These are phyloP conservation scores for Glarea lozoyensis DNA, from an alignment of 495 filamentous ascomycete species.

Conservation along the genomic window DNA sequence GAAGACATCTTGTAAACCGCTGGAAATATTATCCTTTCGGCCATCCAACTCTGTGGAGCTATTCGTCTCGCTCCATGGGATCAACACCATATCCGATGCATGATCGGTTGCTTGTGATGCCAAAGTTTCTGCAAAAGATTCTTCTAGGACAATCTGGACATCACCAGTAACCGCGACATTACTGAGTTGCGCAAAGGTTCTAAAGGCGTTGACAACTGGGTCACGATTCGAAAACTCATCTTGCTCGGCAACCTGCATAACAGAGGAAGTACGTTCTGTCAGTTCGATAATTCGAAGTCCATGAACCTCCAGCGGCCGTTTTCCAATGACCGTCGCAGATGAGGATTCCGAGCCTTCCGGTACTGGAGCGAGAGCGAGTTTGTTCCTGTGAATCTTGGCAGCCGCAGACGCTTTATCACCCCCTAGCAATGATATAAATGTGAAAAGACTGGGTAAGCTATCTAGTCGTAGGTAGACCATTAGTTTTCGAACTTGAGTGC, in stretches of 20 bases:
- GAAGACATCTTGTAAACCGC: conserved; percentile 52
- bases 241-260: conserved; percentile 85
- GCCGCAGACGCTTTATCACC: conserved; percentile 31
- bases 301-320: conserved; percentile 65
- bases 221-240: conserved; percentile 72
- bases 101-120: conserved; percentile 56
- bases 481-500: conserved; percentile 36
- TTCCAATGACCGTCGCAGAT: conserved; percentile 17
- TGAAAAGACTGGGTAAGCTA: conserved; percentile 78
- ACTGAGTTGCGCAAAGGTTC: conserved; percentile 77
- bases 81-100: conserved; percentile 68
- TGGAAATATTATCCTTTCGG: conserved; percentile 34
- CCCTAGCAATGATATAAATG: conserved; percentile 70
- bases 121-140: conserved; percentile 70
- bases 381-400: conserved; percentile 42
- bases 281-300: conserved; percentile 81
- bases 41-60: conserved; percentile 49
- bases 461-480: conserved; percentile 71
- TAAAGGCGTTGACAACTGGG: conserved; percentile 86
- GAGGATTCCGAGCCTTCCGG: conserved; percentile 11
- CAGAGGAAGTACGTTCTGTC: conserved; percentile 85
- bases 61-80: conserved; percentile 89
- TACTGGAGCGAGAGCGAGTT: conserved; percentile 15
- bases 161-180: conserved; percentile 77
- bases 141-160: conserved; percentile 66